Evolutionary conservation across 2,329 filamentous ascomycete species (phyloP).

Genomic region (Penicillium thymicola): DNA sequence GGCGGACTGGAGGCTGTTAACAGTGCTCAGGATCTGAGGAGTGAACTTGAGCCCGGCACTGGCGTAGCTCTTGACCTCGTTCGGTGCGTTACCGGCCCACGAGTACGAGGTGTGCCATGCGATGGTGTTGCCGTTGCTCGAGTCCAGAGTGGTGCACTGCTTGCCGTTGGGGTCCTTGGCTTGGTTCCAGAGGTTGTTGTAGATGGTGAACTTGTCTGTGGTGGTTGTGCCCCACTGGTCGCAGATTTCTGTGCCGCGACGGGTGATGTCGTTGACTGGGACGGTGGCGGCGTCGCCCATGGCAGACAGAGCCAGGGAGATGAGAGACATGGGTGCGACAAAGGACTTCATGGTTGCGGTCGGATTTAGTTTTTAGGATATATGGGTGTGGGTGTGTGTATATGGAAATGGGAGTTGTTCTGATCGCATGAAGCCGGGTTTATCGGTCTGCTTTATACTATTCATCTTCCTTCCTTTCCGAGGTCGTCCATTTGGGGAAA

Average conservation of each 20-base stretch:
- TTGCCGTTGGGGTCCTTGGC: constrained; percentile 34
- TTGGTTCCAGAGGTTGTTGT: constrained; percentile 54
- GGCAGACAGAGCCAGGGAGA: constrained; percentile 20
- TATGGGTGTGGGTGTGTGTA: background rate
- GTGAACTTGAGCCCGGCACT: constrained; percentile 43
- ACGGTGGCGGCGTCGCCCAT: constrained; percentile 24
- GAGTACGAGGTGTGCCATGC: constrained; percentile 47
- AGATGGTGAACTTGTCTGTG: constrained; percentile 48
- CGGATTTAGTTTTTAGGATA: background rate
- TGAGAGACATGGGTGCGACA: constrained; percentile 17
- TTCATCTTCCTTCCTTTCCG: background rate
- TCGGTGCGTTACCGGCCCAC: constrained; percentile 38
- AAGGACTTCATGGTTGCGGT: constrained; percentile 29
- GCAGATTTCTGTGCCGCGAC: constrained; percentile 34
- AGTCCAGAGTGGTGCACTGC: constrained; percentile 46
- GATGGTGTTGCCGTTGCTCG: constrained; percentile 34
- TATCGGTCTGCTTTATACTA: background rate
- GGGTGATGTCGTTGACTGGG: constrained; percentile 13
- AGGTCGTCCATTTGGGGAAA: background rate
- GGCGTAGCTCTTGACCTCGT: constrained; percentile 48
- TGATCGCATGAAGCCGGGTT: background rate
- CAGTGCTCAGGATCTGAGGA: constrained; percentile 30
- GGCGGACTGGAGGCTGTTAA: constrained; percentile 44
- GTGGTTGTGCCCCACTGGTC: constrained; percentile 40
- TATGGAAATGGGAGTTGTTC: background rate